Percentiles rank a stretch among this genome's conserved stretches.
phyloP scores from a whole-genome alignment of 441 rosid species.

The Arabidopsis lyrata region DNA sequence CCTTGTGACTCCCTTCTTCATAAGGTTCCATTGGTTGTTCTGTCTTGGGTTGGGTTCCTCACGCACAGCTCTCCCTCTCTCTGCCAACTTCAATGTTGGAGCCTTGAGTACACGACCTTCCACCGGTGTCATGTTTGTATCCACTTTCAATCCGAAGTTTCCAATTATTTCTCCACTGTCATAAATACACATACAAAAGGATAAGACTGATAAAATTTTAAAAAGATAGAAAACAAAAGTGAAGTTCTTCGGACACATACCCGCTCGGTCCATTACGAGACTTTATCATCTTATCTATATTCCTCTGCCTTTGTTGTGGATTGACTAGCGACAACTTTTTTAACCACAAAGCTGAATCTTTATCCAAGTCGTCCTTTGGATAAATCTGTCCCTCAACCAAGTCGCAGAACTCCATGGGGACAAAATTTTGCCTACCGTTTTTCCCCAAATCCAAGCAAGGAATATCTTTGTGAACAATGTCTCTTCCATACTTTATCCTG shows the following conservation, averaged over 20 bases:
- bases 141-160: slow-evolving; percentile 76
- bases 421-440: slow-evolving; percentile 50
- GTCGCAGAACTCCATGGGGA: slow-evolving; percentile 82
- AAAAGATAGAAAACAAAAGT: neutral
- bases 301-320: slow-evolving; percentile 52
- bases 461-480: slow-evolving; percentile 55
- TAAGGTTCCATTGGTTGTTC: slow-evolving; percentile 83
- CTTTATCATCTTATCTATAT: slow-evolving; percentile 57
- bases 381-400: slow-evolving; percentile 77
- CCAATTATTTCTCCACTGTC: slow-evolving; percentile 43
- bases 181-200: slow-evolving; percentile 9
- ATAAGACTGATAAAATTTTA: neutral
- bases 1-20: slow-evolving; percentile 63
- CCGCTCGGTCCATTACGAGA: slow-evolving; percentile 66
- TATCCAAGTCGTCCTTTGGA: slow-evolving; percentile 66
- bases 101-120: slow-evolving; percentile 76
- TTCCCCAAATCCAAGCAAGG: slow-evolving; percentile 80
- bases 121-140: slow-evolving; percentile 64
- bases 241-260: slow-evolving; percentile 48
- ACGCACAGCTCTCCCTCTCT: slow-evolving; percentile 49
- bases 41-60: slow-evolving; percentile 58
- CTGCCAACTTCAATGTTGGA: slow-evolving; percentile 68
- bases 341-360: slow-evolving; percentile 49
- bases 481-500: slow-evolving; percentile 53
- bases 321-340: slow-evolving; percentile 58